Base-by-base conservation (phyloP, 2,329 filamentous ascomycete genomes). In the Drechslerella dactyloides region DNA sequence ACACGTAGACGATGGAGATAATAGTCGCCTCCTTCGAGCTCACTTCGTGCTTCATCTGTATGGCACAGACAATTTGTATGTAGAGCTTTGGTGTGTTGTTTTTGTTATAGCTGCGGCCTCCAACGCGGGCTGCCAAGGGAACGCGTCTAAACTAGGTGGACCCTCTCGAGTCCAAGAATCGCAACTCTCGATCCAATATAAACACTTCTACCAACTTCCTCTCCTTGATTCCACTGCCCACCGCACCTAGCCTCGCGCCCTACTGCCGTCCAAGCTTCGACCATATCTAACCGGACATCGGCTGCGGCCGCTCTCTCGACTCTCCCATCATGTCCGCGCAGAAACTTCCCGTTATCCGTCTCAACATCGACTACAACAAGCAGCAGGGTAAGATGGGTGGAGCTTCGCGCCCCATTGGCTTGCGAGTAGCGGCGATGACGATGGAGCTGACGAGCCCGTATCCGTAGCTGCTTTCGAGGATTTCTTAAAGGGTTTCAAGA, bases 401-500 rank as follows among this genome's bases (percentile, higher is more conserved):
- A 55, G 44, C 24, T 51, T 21, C 40, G 40, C 50, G 30, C 24
- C 7, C 55, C 65, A 66, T 65, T 66, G 53, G 24, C 37, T 17
- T 17, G 23, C 27, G 5, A 30, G 15, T n/a, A 55, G 27, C 15
- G 11, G 6, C 27, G 10, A 27, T 13, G 30, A 15, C 37, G 42
- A 53, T 7, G n/a, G 53, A 64, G 33, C 50, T 40, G 3, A 69
- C 73, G 73, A 58, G 23, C 35, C 44, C 19, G 73, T 80, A 75
- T 58, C 66, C 61, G 51, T 76, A 93, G 90, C 81, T 76, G 89
- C 89, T 56, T 94, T 99, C 80, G 89, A 96, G 81, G 87, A 90
- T 78, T 99, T 99, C 79, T 84, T 99, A 74, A 83, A 85, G 77
- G 87, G 87, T 74, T 99, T 96, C 87, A 97, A 99, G 82, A 89